Conservation (phyloP, 768 basidiomycete species). For the Boletus pseudo-olivaceus region DNA sequence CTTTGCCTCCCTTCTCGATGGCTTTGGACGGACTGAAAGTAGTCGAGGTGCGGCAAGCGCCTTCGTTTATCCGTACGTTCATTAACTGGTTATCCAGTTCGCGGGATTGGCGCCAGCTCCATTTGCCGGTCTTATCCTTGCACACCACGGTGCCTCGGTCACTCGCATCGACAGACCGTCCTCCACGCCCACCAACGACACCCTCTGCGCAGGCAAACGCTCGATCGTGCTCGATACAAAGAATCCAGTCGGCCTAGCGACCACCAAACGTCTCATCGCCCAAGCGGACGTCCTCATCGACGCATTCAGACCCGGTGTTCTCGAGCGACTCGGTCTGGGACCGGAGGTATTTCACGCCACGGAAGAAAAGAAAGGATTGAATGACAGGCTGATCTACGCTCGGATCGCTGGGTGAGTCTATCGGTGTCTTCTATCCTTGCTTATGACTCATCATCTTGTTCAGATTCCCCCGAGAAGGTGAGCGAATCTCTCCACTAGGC, state of each 20-base stretch:
- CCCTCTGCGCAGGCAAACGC: constrained; percentile 69
- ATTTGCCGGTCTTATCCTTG: constrained; percentile 72
- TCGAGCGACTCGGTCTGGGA: constrained; percentile 74
- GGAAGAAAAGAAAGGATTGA: constrained; percentile 44
- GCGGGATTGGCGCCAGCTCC: constrained; percentile 82
- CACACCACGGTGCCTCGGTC: constrained; percentile 78
- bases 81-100: constrained; percentile 44
- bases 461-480: constrained; percentile 65
- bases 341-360: constrained; percentile 67
- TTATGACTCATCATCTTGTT: neutral
- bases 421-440: constrained; percentile 1
- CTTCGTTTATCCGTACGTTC: neutral
- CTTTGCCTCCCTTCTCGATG: constrained; percentile 29
- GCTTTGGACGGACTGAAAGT: constrained; percentile 49
- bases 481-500: constrained; percentile 5
- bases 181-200: constrained; percentile 38
- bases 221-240: constrained; percentile 74
- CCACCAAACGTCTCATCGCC: constrained; percentile 55
- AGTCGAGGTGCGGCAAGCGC: constrained; percentile 37
- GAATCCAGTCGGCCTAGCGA: constrained; percentile 49
- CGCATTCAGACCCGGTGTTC: constrained; percentile 78
- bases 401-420: constrained; percentile 63
- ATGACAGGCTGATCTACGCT: constrained; percentile 68
- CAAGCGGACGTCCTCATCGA: constrained; percentile 81
- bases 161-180: constrained; percentile 68